Base-by-base conservation (phyloP, 345 rosid species). In the Linum trigynum region DNA sequence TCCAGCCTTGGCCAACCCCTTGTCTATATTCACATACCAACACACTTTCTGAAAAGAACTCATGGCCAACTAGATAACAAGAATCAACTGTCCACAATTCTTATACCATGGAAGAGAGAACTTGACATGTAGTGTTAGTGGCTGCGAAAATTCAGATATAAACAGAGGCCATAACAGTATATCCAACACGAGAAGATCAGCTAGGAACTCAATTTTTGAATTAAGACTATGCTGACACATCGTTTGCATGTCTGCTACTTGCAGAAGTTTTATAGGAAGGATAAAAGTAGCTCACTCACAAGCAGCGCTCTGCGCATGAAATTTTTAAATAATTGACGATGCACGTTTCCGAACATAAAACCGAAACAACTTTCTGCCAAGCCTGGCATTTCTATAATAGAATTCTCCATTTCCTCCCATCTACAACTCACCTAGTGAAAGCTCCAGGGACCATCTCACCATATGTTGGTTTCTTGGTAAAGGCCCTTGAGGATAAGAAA, bases 401-500 rank as follows among this genome's bases (percentile, higher is more conserved):
- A 15, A 63, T 37, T 3, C 40, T 59, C 57, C 36, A 39, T 38
- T 62, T 66, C 35, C 61, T 69, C 73, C 68, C 77, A 63, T 15
- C 51, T 17, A 39, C 56, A 62, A 70, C 61, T 75, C 71, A 67
- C 69, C 73, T 59, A 48, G 71, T 35, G 45, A 71, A 65, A 59
- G 72, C 74, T 70, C 75, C 73, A 4, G 38, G 66, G 77, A 72
- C 58, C 40, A 66, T 67, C 72, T 74, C 65, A 10, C 38, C 32
- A 61, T 61, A 41, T 39, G 48, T 71, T 63, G 69, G 71, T 76
- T 79, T 78, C 77, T 78, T 70, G 74, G 69, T 67, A 73, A 76
- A 80, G 74, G 75, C 78, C 78, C 73, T 76, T 74, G 36, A 74
- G 69, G 61, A 76, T 70, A 66, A 74, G 41, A 68, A 74, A 75